A percentile compares a stretch with the other conserved stretches of the same genome.
These are phyloP conservation scores for Sporodiniella umbellata DNA, from an alignment of 371 early-diverging fungal species.

Conservation along the genomic window DNA sequence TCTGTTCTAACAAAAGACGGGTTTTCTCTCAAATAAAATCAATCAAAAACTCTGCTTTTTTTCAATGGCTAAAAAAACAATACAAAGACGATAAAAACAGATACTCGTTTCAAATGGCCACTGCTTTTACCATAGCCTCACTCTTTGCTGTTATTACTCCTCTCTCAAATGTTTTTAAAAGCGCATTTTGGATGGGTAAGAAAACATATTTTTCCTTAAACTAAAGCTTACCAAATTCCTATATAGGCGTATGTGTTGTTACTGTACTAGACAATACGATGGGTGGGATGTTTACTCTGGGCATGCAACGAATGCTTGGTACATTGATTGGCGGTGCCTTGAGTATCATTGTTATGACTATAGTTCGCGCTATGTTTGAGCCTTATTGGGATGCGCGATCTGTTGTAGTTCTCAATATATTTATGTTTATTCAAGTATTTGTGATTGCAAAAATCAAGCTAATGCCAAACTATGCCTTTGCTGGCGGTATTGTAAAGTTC, in stretches of 20 bases:
- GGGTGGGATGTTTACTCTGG: slow-evolving; percentile 29
- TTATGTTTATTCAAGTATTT: slow-evolving; percentile 35
- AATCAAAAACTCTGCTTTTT: slow-evolving; percentile 1
- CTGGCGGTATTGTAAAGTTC: slow-evolving; percentile 36
- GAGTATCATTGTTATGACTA: slow-evolving; percentile 31
- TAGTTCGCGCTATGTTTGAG: slow-evolving; percentile 28
- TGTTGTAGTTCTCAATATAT: slow-evolving; percentile 18
- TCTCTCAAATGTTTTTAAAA: slow-evolving; percentile 15
- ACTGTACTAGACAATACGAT: slow-evolving; percentile 37
- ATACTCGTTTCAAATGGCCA: slow-evolving; percentile 23
- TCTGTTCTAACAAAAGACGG: not conserved
- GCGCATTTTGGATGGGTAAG: slow-evolving; percentile 28
- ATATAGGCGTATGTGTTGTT: slow-evolving; percentile 33
- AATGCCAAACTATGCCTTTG: slow-evolving; percentile 27
- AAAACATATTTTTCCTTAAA: too few relatives aligned
- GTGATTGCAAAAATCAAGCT: slow-evolving; percentile 31
- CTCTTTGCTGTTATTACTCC: slow-evolving; percentile 18
- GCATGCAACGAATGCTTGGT: slow-evolving; percentile 34
- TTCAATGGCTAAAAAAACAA: slow-evolving; percentile 12
- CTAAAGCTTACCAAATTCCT: not conserved
- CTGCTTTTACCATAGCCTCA: slow-evolving; percentile 16
- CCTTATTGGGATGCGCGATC: slow-evolving; percentile 28
- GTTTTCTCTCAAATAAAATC: not conserved
- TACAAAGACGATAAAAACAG: slow-evolving; percentile 13
- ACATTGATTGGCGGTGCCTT: slow-evolving; percentile 28